These are phyloP conservation scores for Trichoderma asperellum DNA, from an alignment of 2,329 filamentous ascomycete species.

Conservation along the genomic window DNA sequence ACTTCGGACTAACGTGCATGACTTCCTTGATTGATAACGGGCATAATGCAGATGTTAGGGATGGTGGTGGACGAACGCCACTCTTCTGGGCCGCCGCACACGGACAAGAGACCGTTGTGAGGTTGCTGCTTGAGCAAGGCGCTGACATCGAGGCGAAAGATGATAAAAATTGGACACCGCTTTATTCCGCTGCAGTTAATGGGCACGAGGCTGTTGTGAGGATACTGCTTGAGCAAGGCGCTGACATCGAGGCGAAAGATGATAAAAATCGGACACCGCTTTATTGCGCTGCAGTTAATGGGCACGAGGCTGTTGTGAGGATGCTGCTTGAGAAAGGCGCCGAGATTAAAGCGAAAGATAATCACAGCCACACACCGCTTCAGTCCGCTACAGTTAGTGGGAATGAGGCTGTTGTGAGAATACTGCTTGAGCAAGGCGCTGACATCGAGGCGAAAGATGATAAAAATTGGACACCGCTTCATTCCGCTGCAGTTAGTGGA, in stretches of 20 bases:
- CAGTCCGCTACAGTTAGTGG: accelerated
- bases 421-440: background rate
- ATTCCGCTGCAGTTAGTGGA: background rate
- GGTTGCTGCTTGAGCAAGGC: background rate
- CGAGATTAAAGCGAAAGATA: too few relatives aligned
- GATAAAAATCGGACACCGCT: background rate
- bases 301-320: background rate
- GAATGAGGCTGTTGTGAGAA: background rate
- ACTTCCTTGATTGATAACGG: background rate
- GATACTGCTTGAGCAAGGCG: background rate
- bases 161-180: background rate
- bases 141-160: background rate
- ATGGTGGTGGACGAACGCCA: background rate
- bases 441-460: background rate
- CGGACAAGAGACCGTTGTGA: background rate
- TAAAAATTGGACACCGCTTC: background rate
- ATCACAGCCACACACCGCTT: accelerated
- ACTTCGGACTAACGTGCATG: background rate
- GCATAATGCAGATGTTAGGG: background rate
- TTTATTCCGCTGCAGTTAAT: background rate
- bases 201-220: background rate
- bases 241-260: too few relatives aligned
- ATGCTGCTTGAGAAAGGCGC: background rate
- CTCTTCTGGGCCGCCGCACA: background rate
- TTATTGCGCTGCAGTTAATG: too few relatives aligned